Conservation (phyloP, 148 eudicot genomes). For the Spergularia bocconei region DNA sequence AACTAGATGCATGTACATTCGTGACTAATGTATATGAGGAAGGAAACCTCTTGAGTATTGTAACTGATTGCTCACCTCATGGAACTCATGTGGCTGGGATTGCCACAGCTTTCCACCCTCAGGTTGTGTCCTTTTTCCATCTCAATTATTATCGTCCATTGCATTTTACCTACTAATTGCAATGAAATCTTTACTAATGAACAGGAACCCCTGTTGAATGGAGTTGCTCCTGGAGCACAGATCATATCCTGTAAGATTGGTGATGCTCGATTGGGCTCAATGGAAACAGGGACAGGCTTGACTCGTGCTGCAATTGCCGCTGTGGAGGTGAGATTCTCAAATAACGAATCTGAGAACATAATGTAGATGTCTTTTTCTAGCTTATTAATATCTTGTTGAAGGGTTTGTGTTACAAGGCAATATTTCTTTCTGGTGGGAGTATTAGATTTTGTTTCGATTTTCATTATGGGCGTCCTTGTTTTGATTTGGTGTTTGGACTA, state of each 20-base stretch:
- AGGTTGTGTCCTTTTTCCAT: constrained; percentile 45
- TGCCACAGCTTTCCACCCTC: constrained; percentile 84
- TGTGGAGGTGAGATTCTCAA: constrained; percentile 62
- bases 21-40: constrained; percentile 85
- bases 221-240: constrained; percentile 99
- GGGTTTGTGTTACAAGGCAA: neutral
- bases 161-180: constrained; percentile 14
- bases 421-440: neutral
- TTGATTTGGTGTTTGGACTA: neutral
- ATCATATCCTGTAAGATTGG: constrained; percentile 94
- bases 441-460: neutral
- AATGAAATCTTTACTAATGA: neutral
- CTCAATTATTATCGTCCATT: neutral
- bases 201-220: constrained; percentile 94
- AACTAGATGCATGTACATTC: constrained; percentile 84
- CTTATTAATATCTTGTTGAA: constrained; percentile 2
- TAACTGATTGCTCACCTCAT: constrained; percentile 95
- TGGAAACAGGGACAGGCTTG: constrained; percentile 99
- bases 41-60: constrained; percentile 88
- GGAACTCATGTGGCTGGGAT: constrained; percentile 99
- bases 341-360: neutral
- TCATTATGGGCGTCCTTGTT: neutral
- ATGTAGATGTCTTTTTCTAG: neutral
- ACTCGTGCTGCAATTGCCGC: constrained; percentile 90
- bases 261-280: constrained; percentile 88